Evolutionary conservation across 441 rosid genomes (phyloP).

Genomic region (Pelargonium australe): DNA sequence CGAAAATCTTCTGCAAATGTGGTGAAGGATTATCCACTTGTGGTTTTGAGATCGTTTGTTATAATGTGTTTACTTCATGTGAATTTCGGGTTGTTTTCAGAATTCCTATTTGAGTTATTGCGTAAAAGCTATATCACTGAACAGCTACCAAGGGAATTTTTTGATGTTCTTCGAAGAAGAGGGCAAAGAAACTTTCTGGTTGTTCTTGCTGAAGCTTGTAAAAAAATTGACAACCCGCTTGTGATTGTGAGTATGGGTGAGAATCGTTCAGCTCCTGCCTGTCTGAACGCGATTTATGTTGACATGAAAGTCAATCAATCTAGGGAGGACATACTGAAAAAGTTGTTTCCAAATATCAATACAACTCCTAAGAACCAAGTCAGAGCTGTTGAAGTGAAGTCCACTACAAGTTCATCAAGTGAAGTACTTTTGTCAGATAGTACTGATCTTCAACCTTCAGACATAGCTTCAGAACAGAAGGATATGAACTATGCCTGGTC

Average conservation of each 20-base stretch:
- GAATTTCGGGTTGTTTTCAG: conserved; percentile 23
- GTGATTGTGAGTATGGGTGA: conserved; percentile 17
- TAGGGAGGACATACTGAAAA: conserved; percentile 24
- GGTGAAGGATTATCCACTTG: conserved; percentile 14
- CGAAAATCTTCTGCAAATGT: conserved; percentile 9
- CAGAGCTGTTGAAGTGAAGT: not conserved
- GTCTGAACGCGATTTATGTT: conserved; percentile 29
- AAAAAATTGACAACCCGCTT: conserved; percentile 24
- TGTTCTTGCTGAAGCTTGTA: conserved; percentile 30
- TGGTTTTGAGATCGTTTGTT: conserved; percentile 35
- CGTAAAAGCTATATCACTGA: conserved; percentile 14
- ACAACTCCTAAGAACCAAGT: not conserved
- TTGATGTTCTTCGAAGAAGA: conserved; percentile 16
- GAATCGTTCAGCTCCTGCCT: not conserved
- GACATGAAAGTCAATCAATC: conserved; percentile 25
- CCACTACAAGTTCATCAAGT: not conserved
- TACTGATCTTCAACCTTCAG: not conserved
- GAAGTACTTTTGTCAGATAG: not conserved
- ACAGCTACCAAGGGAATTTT: conserved; percentile 28
- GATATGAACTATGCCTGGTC: not conserved
- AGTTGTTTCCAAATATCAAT: conserved; percentile 22
- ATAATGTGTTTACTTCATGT: conserved; percentile 29
- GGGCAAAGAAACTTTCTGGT: not conserved
- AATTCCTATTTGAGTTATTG: conserved; percentile 22
- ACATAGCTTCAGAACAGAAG: not conserved